A percentile compares a stretch with the other conserved stretches of the same genome.
Conservation (phyloP, 768 basidiomycete genomes). For the Suillus discolor region DNA sequence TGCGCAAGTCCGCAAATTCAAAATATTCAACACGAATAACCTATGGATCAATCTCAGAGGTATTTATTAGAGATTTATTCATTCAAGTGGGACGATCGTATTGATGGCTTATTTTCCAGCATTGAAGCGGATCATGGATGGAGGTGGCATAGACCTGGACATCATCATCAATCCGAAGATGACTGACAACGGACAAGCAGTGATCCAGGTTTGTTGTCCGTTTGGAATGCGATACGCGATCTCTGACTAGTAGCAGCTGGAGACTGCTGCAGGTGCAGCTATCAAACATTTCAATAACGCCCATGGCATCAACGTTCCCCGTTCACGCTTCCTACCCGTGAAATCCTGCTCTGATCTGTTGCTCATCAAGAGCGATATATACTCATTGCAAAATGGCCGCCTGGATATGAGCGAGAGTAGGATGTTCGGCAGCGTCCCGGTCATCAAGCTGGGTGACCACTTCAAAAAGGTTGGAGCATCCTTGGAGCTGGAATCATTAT, state of each 20-base stretch:
- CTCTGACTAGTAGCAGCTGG: slow-evolving; percentile 48
- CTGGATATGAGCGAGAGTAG: slow-evolving; percentile 81
- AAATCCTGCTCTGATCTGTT: slow-evolving; percentile 88
- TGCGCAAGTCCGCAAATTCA: slow-evolving; percentile 77
- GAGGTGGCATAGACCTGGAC: slow-evolving; percentile 85
- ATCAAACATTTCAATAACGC: slow-evolving; percentile 93
- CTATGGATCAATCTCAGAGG: slow-evolving; percentile 80
- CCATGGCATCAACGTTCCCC: slow-evolving; percentile 93
- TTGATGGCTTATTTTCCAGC: slow-evolving; percentile 43
- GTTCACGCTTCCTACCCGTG: slow-evolving; percentile 90
- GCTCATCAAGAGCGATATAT: slow-evolving; percentile 91
- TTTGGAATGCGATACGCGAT: slow-evolving; percentile 9
- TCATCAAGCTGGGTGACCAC: slow-evolving; percentile 94
- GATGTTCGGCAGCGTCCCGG: slow-evolving; percentile 89
- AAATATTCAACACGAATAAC: slow-evolving; percentile 91
- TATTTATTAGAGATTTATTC: slow-evolving; percentile 27
- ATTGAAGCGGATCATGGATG: slow-evolving; percentile 88
- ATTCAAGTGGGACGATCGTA: background rate
- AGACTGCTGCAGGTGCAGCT: slow-evolving; percentile 92
- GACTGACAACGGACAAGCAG: slow-evolving; percentile 82
- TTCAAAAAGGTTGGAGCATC: slow-evolving; percentile 81
- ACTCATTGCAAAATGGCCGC: slow-evolving; percentile 86
- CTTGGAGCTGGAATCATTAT: background rate
- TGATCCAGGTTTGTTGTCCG: slow-evolving; percentile 63
- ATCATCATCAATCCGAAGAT: slow-evolving; percentile 94